Evolutionary conservation across 2,329 filamentous ascomycete genomes (phyloP).

Genomic region (Talaromyces sp.): DNA sequence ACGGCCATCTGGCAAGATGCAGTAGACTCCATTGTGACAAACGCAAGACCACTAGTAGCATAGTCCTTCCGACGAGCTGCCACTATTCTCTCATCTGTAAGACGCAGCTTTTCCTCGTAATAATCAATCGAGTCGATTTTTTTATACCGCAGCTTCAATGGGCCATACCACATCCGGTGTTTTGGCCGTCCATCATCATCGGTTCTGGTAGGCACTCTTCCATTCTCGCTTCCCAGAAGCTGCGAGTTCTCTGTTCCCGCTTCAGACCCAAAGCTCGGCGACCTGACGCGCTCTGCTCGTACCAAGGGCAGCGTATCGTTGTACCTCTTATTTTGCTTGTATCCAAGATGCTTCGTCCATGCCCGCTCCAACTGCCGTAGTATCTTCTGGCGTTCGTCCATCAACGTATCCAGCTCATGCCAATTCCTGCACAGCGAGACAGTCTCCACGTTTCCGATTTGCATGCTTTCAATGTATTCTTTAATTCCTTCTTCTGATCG

Average conservation of each 20-base stretch:
- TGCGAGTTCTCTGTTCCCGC: constrained; percentile 57
- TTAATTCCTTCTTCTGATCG: constrained; percentile 79
- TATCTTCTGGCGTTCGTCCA: constrained; percentile 60
- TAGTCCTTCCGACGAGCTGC: constrained; percentile 70
- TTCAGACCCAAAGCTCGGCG: constrained; percentile 20
- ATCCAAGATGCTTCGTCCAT: constrained; percentile 72
- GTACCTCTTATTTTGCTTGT: constrained; percentile 45
- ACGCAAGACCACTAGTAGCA: constrained; percentile 73
- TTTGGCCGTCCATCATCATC: constrained; percentile 55
- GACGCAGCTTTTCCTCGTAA: constrained; percentile 78
- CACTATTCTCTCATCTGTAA: constrained; percentile 69
- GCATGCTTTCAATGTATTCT: constrained; percentile 76
- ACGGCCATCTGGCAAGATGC: constrained; percentile 91
- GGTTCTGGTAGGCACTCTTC: constrained; percentile 37
- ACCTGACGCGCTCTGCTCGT: constrained; percentile 41
- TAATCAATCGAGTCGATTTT: constrained; percentile 90
- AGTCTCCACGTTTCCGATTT: constrained; percentile 83
- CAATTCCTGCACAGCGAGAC: constrained; percentile 85
- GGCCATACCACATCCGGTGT: constrained; percentile 71
- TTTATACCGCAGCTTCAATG: constrained; percentile 63
- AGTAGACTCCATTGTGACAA: constrained; percentile 96
- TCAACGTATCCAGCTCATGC: constrained; percentile 70
- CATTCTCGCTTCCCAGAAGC: constrained; percentile 45
- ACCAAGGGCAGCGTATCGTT: constrained; percentile 42
- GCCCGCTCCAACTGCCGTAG: constrained; percentile 73